These are phyloP conservation scores for Plectosphaerella plurivora DNA, from an alignment of 2,329 filamentous ascomycete species.

Conservation along the genomic window DNA sequence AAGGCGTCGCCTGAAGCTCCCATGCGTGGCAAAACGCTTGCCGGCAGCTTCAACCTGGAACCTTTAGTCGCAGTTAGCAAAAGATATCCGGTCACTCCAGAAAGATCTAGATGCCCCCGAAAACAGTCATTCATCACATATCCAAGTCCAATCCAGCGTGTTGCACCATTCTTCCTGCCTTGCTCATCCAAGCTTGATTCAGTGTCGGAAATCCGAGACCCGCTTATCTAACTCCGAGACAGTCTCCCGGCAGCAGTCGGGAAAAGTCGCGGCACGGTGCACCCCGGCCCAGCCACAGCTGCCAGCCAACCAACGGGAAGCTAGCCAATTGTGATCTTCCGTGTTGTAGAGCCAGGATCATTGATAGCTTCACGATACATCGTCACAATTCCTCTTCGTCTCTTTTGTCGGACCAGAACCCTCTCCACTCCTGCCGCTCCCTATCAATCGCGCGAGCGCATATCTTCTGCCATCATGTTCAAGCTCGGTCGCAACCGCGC, in stretches of 20 bases:
- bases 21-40: too few relatives aligned
- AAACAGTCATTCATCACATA: too few relatives aligned
- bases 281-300: background rate
- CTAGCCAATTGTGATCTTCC: slow-evolving; percentile 2
- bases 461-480: slow-evolving; percentile 61
- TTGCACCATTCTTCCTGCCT: too few relatives aligned
- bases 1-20: too few relatives aligned
- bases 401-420: background rate
- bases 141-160: too few relatives aligned
- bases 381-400: background rate
- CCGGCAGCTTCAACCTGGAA: too few relatives aligned
- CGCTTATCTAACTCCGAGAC: background rate
- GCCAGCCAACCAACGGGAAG: background rate
- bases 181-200: too few relatives aligned
- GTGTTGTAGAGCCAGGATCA: slow-evolving; percentile 1
- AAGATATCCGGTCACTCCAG: too few relatives aligned
- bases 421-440: slow-evolving; percentile 1
- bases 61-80: too few relatives aligned
- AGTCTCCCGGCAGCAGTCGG: background rate
- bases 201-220: background rate
- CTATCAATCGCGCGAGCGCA: slow-evolving; percentile 11
- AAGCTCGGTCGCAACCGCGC: slow-evolving; percentile 79
- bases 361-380: slow-evolving; percentile 5
- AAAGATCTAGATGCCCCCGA: too few relatives aligned
- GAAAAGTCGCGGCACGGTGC: slow-evolving; percentile 2